Base-by-base conservation (phyloP, 169 alveolate genomes). In the Eimeria sp. region DNA sequence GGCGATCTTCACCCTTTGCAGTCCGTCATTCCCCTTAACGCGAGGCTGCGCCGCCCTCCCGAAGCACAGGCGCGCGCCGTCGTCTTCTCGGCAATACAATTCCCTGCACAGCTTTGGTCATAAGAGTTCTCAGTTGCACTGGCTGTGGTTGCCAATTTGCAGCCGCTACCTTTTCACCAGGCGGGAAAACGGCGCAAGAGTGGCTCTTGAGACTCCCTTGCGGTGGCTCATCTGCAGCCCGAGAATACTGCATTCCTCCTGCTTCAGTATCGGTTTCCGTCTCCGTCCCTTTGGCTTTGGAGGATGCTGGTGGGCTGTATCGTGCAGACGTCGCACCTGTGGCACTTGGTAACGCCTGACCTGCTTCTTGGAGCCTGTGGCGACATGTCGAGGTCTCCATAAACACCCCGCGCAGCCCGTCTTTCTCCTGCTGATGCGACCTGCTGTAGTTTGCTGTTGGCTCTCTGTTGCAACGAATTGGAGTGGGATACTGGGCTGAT, bases 71-170 rank as follows among this genome's bases (percentile, higher is more conserved):
- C 62, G 6, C 37, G n/a, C 46, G 87, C 64, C 62, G 87, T n/a
- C 87, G 87, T 52, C 87, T 77, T 77, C 87, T 77, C 43, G 87
- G 62, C 37, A 77, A 13, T 20, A 33, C 87, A 77, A 27, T 27
- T 77, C 64, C 58, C 37, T 52, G 58, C 46, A 43, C 87, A 43
- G 66, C 62, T 52, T 27, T 43, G 66, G 10, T 49, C 46, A 43
- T 77, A 1, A 62, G 66, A 2, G 18, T 4, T 46, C 25, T 37
- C 23, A 30, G 46, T 46, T 33, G 40, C 62, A 46, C 27, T 77
- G 66, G 37, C 46, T 77, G 87, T 43, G 58, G 54, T 11, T 77
- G 87, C 37, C 87, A 46, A 11, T 33, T 52, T 27, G 13, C 64
- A 77, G 87, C 64, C 66, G 14, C 87, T 14, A 33, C 87, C 58